Percentiles rank a stretch among this genome's conserved stretches.
These are phyloP conservation scores for Dendrobium huoshanense DNA, from an alignment of 106 monocot species.

Conservation along the genomic window DNA sequence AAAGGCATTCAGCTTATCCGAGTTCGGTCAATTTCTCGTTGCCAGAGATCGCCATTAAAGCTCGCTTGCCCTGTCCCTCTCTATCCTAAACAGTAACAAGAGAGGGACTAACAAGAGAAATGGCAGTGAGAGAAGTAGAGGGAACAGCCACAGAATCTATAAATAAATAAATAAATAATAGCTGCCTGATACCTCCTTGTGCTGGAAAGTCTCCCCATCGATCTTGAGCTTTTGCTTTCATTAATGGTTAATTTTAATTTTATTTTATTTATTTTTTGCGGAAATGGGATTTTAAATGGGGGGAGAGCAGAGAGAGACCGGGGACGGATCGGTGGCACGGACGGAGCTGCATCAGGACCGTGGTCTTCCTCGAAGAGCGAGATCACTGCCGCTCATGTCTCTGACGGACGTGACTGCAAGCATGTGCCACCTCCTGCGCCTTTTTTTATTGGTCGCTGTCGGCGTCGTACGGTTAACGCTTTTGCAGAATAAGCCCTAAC, in stretches of 20 bases:
- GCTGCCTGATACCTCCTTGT: background rate
- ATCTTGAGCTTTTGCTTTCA: background rate
- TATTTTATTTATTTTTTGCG: too few species aligned
- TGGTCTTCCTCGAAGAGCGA: background rate
- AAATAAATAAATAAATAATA: background rate
- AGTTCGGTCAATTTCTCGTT: conserved; percentile 48
- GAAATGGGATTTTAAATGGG: background rate
- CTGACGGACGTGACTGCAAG: conserved; percentile 1
- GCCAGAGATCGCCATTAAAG: conserved; percentile 39
- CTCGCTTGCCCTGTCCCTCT: background rate
- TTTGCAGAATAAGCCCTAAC: background rate
- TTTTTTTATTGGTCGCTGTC: conserved; percentile 7
- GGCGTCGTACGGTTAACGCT: background rate
- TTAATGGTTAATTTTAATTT: background rate
- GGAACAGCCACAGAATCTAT: background rate
- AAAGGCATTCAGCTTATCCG: conserved; percentile 22
- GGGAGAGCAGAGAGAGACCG: background rate
- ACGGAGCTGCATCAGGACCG: background rate
- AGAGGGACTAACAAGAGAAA: background rate
- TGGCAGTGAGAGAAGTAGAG: background rate
- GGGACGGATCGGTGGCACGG: background rate
- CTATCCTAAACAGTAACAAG: background rate
- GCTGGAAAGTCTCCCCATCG: background rate
- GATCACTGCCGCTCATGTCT: background rate
- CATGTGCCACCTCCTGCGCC: background rate